Conservation (phyloP, 73 alveolate genomes). For the Symbiodinium natans region DNA sequence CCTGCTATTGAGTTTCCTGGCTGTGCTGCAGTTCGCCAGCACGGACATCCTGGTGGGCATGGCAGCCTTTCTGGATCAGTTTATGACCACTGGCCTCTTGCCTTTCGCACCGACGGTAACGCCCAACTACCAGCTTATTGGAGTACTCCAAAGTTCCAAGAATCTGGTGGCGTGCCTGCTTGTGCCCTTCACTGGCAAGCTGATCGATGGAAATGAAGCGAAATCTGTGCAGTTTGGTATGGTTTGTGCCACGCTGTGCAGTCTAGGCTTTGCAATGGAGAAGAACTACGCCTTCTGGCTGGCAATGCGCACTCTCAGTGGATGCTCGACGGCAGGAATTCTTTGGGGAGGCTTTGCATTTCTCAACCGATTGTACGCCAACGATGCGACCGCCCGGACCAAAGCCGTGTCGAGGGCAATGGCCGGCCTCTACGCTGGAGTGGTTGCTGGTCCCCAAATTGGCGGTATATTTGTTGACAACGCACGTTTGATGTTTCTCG, state of each 20-base stretch:
- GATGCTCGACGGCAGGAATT: slow-evolving; percentile 17
- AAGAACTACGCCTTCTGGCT: slow-evolving; percentile 17
- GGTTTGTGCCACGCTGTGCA: slow-evolving; percentile 23
- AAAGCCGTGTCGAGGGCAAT: no score
- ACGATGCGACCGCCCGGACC: no score
- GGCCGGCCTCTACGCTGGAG: no score
- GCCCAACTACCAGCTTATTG: background rate
- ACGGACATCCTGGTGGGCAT: background rate
- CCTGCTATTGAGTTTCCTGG: background rate
- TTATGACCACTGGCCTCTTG: slow-evolving; percentile 19
- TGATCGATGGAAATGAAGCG: background rate
- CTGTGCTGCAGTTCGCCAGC: background rate
- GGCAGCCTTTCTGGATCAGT: background rate
- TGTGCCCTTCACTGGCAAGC: slow-evolving; percentile 1
- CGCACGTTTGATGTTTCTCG: background rate
- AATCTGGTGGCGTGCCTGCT: background rate
- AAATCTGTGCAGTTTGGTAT: slow-evolving; percentile 21
- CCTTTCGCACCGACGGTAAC: slow-evolving; percentile 20
- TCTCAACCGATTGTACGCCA: no score
- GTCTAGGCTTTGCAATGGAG: background rate
- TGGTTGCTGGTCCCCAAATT: background rate
- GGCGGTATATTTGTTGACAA: slow-evolving; percentile 19
- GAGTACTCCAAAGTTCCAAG: background rate
- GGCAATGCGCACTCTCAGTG: slow-evolving; percentile 14
- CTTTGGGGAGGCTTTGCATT: no score